A percentile compares a stretch with the other conserved stretches of the same genome.
These are phyloP conservation scores for Anisodus acutangulus DNA, from an alignment of 257 asterid genomes.

Conservation along the genomic window DNA sequence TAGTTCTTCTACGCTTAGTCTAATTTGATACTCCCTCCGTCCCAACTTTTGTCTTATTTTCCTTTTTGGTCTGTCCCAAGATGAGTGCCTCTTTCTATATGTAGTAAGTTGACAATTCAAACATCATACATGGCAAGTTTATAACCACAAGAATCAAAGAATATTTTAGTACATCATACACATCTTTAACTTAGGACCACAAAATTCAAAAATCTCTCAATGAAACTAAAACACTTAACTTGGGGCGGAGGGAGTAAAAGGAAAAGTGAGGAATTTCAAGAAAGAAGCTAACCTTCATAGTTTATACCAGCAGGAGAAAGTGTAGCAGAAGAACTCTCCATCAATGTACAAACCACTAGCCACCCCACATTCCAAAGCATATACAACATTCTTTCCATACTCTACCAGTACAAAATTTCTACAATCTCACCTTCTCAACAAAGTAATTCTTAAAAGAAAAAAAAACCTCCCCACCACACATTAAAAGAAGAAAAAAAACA, in stretches of 20 bases:
- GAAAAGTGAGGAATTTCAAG: constrained; percentile 5
- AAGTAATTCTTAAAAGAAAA: constrained; percentile 18
- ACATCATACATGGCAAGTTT: too few relatives aligned
- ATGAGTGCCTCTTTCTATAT: too few relatives aligned
- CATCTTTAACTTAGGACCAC: too few relatives aligned
- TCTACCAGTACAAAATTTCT: constrained; percentile 21
- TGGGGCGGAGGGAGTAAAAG: too few relatives aligned
- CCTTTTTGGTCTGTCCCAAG: too few relatives aligned
- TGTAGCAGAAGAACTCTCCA: constrained; percentile 65
- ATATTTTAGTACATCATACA: too few relatives aligned
- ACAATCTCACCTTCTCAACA: constrained; percentile 45
- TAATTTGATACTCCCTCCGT: not conserved
- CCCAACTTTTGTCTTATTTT: too few relatives aligned
- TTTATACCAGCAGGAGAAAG: constrained; percentile 97
- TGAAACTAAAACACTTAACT: too few relatives aligned
- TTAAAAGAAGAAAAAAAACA: constrained; percentile 38
- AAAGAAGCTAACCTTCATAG: constrained; percentile 78
- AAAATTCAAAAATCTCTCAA: too few relatives aligned
- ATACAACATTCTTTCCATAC: constrained; percentile 56
- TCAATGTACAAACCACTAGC: constrained; percentile 50
- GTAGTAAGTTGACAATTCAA: too few relatives aligned
- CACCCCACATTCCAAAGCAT: constrained; percentile 50
- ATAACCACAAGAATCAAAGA: too few relatives aligned
- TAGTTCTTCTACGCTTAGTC: not conserved
- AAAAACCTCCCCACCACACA: constrained; percentile 7